Conservation (phyloP, 2,329 filamentous ascomycete genomes). For the Neocatenulostroma microsporum region DNA sequence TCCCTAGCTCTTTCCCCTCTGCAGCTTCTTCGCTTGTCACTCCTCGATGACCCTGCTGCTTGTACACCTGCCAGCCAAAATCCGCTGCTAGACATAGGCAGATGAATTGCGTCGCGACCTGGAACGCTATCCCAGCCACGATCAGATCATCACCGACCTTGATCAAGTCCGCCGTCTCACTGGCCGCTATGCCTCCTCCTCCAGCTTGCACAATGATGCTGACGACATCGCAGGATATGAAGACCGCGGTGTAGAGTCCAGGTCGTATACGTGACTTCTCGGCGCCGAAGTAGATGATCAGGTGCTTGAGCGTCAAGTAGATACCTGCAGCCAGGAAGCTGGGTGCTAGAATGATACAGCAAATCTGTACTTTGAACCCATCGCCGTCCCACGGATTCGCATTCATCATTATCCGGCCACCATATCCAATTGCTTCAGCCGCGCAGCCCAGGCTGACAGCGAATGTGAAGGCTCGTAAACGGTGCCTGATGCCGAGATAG, state of each 20-base stretch:
- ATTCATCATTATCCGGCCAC: constrained; percentile 36
- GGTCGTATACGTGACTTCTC: constrained; percentile 37
- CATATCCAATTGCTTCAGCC: constrained; percentile 38
- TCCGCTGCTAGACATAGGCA: constrained; percentile 37
- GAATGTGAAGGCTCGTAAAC: constrained; percentile 34
- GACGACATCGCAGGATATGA: constrained; percentile 43
- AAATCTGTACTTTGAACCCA: constrained; percentile 38
- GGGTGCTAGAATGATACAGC: constrained; percentile 37
- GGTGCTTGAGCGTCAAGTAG: constrained; percentile 42
- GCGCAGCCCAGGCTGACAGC: constrained; percentile 34
- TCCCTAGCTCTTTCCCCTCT: constrained; percentile 28
- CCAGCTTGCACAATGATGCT: constrained; percentile 40
- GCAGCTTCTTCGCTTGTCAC: constrained; percentile 22
- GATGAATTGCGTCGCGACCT: constrained; percentile 37
- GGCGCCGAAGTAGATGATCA: constrained; percentile 38
- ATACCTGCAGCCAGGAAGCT: constrained; percentile 41
- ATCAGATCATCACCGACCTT: constrained; percentile 38
- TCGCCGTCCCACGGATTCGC: constrained; percentile 35
- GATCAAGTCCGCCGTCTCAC: constrained; percentile 29
- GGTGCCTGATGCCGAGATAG: constrained; percentile 28
- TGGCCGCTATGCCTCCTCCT: constrained; percentile 37
- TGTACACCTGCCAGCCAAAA: constrained; percentile 26
- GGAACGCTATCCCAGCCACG: constrained; percentile 38
- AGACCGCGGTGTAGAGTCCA: constrained; percentile 42
- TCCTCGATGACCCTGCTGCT: constrained; percentile 6